phyloP scores from a whole-genome alignment of 495 filamentous ascomycete species.

The Aspergillus ellipticus region DNA sequence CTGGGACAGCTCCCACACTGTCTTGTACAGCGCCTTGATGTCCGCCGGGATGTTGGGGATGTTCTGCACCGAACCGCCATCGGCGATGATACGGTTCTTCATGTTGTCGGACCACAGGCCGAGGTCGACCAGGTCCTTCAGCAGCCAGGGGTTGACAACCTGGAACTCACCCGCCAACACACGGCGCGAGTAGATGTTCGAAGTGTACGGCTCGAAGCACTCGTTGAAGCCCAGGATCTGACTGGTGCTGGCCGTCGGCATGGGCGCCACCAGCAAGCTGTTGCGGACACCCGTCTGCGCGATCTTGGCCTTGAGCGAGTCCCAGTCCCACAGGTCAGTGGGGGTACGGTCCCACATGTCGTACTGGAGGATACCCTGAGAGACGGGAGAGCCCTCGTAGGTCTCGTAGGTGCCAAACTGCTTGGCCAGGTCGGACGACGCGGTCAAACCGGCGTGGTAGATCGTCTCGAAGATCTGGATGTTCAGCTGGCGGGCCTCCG shows the following conservation, averaged over 20 bases:
- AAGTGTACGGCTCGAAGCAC: conserved; percentile 99
- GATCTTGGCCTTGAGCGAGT: conserved; percentile 80
- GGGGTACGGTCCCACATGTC: conserved; percentile 98
- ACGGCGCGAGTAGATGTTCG: conserved; percentile 98
- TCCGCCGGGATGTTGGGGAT: conserved; percentile 93
- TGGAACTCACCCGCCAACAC: conserved; percentile 98
- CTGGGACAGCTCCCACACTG: conserved; percentile 99
- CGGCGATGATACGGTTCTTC: conserved; percentile 99
- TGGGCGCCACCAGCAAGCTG: conserved; percentile 89
- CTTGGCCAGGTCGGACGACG: conserved; percentile 82
- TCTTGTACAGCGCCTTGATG: conserved; percentile 98
- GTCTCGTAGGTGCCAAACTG: conserved; percentile 78
- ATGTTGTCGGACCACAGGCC: conserved; percentile 99
- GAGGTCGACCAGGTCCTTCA: conserved; percentile 97
- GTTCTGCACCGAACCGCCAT: conserved; percentile 92
- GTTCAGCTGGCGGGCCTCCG: conserved; percentile 89
- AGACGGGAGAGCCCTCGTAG: conserved; percentile 90
- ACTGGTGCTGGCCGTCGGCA: conserved; percentile 94
- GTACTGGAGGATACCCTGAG: conserved; percentile 93
- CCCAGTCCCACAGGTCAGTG: conserved; percentile 95
- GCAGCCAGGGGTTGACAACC: conserved; percentile 97
- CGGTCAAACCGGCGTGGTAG: conserved; percentile 91
- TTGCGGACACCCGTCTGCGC: conserved; percentile 90
- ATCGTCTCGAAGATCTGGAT: conserved; percentile 99
- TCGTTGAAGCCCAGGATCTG: conserved; percentile 99